A percentile compares a stretch with the other conserved stretches of the same genome.
Conservation (phyloP, 345 rosid genomes). For the Melaleuca alternifolia region DNA sequence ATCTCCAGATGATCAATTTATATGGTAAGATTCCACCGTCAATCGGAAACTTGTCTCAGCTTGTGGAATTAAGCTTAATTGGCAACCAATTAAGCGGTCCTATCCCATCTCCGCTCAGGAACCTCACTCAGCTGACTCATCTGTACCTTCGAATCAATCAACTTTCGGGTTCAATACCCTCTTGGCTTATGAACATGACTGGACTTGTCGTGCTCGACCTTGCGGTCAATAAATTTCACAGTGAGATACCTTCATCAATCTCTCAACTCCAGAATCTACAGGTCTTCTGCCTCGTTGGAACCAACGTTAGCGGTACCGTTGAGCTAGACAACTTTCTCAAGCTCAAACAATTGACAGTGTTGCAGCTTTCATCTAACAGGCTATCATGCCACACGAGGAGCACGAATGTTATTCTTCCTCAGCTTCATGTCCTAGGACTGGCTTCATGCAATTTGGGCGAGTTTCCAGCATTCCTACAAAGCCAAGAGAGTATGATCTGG, state of each 20-base stretch:
- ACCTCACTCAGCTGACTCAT: background rate
- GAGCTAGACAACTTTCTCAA: background rate
- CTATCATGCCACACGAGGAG: background rate
- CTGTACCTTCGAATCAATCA: background rate
- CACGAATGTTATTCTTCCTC: background rate
- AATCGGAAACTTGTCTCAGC: background rate
- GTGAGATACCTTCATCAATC: background rate
- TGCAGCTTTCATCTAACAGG: background rate
- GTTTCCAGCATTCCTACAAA: conserved; percentile 4
- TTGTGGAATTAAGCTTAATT: background rate
- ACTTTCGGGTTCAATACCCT: conserved; percentile 1
- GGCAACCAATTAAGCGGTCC: background rate
- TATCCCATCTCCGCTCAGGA: background rate
- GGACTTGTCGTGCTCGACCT: background rate
- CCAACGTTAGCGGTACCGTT: conserved; percentile 1
- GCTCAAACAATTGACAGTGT: background rate
- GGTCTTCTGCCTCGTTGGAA: background rate
- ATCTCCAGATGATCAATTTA: rapidly evolving
- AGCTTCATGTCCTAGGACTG: background rate
- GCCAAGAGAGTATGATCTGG: background rate
- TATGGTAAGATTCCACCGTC: background rate
- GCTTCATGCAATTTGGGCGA: conserved; percentile 4
- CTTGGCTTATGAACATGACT: conserved; percentile 5
- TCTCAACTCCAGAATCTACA: conserved; percentile 1
- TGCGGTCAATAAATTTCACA: background rate